These are phyloP conservation scores for Pinus albicaulis DNA, from an alignment of 75 land plant genomes.

Conservation along the genomic window DNA sequence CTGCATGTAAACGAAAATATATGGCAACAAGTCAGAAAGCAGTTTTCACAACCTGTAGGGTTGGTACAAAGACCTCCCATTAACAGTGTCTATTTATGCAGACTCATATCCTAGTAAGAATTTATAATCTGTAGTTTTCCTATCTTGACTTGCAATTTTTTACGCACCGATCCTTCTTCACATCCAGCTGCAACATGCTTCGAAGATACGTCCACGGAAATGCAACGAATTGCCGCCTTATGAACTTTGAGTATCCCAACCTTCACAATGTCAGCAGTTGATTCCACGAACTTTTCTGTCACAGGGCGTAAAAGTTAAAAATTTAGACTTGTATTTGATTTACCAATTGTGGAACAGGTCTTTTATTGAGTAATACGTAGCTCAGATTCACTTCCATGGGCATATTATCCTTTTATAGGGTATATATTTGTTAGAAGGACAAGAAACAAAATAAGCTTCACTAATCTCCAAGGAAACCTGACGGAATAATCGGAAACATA, in stretches of 20 bases:
- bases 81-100: neutral
- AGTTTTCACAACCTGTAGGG: neutral
- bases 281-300: too few relatives aligned
- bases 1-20: constrained; percentile 19
- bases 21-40: neutral
- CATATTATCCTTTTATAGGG: neutral
- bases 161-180: constrained; percentile 10
- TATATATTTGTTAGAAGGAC: neutral
- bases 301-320: too few relatives aligned
- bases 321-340: too few relatives aligned
- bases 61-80: neutral
- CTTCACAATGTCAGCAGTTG: neutral
- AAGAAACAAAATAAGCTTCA: neutral
- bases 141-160: neutral
- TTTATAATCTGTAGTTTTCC: neutral
- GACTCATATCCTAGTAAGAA: too few relatives aligned
- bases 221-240: constrained; percentile 1
- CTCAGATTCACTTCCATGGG: too few relatives aligned
- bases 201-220: constrained; percentile 1
- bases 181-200: constrained; percentile 10
- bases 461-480: neutral
- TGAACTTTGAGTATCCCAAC: constrained; percentile 5
- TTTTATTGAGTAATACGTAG: too few relatives aligned
- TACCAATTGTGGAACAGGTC: too few relatives aligned
- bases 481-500: neutral